Percentiles rank a stretch among this genome's conserved stretches.
Conservation (phyloP, 768 basidiomycete species). For the Hygrocybe coccinea region DNA sequence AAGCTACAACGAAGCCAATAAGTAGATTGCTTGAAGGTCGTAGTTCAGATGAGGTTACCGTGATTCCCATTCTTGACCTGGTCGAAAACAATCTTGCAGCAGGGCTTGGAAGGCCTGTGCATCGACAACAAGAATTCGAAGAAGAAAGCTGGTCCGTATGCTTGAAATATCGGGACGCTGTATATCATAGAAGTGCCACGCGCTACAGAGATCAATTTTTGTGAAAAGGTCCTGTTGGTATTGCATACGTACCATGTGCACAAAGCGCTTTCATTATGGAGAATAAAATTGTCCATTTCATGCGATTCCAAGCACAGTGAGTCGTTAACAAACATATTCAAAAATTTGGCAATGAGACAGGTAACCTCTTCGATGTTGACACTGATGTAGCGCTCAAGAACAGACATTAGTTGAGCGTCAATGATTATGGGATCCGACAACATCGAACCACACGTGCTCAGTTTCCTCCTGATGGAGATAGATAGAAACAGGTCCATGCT, state of each 20-base stretch:
- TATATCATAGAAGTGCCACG: constrained; percentile 66
- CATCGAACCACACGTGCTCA: constrained; percentile 36
- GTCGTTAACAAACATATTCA: constrained; percentile 55
- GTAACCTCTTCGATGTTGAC: constrained; percentile 46
- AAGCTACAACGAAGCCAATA: constrained; percentile 34
- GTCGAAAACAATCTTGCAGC: constrained; percentile 38
- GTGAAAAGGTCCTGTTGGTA: neutral
- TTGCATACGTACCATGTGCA: constrained; percentile 47
- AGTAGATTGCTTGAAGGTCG: neutral
- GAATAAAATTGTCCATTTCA: constrained; percentile 69
- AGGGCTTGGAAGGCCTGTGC: constrained; percentile 55
- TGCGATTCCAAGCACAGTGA: constrained; percentile 57
- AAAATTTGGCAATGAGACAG: constrained; percentile 55
- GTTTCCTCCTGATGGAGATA: constrained; percentile 49
- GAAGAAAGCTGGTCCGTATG: constrained; percentile 51
- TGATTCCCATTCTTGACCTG: constrained; percentile 40
- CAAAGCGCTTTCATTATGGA: constrained; percentile 57
- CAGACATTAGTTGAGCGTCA: constrained; percentile 51
- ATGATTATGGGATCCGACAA: constrained; percentile 58
- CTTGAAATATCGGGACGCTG: constrained; percentile 50
- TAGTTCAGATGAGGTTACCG: constrained; percentile 37
- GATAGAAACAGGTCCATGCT: neutral
- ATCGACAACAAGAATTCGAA: constrained; percentile 60
- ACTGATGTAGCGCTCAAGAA: constrained; percentile 48
- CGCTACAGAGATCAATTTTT: constrained; percentile 34